Evolutionary conservation across 768 basidiomycete species (phyloP).

Genomic region (Phylloporus sp.): DNA sequence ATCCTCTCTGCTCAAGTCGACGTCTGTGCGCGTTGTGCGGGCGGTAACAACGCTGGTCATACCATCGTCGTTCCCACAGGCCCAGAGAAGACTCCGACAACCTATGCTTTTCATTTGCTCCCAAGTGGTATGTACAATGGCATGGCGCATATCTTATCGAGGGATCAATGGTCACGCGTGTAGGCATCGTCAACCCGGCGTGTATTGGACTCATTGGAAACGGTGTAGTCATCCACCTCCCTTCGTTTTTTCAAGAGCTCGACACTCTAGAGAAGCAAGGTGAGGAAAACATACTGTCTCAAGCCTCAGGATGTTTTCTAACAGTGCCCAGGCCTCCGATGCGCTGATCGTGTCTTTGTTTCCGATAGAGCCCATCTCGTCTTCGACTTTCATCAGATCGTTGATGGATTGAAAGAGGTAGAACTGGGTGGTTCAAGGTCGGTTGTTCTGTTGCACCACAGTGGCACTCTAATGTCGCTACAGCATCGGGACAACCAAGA

Average conservation of each 20-base stretch:
- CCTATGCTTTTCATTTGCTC: constrained; percentile 92
- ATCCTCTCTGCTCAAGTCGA: constrained; percentile 88
- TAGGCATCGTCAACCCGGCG: constrained; percentile 35
- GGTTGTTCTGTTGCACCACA: constrained; percentile 2
- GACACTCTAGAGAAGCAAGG: constrained; percentile 84
- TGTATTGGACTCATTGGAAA: constrained; percentile 88
- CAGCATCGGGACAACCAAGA: constrained; percentile 97
- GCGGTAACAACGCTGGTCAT: constrained; percentile 98
- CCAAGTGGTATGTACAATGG: constrained; percentile 65
- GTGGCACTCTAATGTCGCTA: neutral
- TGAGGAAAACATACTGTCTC: constrained; percentile 25
- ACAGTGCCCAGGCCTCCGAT: constrained; percentile 66
- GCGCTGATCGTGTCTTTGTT: constrained; percentile 79
- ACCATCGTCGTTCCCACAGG: constrained; percentile 85
- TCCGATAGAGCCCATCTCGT: constrained; percentile 97
- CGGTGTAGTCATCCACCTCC: constrained; percentile 95
- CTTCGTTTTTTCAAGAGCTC: constrained; percentile 91
- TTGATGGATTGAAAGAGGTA: constrained; percentile 96
- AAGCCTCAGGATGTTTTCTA: neutral
- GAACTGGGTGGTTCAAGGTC: constrained; percentile 89
- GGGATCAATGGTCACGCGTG: neutral
- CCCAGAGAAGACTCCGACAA: constrained; percentile 68
- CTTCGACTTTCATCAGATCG: constrained; percentile 99
- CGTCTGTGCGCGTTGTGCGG: constrained; percentile 93
- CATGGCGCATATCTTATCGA: neutral